These are phyloP conservation scores for Thozetella sp. DNA, from an alignment of 495 filamentous ascomycete species.

Conservation along the genomic window DNA sequence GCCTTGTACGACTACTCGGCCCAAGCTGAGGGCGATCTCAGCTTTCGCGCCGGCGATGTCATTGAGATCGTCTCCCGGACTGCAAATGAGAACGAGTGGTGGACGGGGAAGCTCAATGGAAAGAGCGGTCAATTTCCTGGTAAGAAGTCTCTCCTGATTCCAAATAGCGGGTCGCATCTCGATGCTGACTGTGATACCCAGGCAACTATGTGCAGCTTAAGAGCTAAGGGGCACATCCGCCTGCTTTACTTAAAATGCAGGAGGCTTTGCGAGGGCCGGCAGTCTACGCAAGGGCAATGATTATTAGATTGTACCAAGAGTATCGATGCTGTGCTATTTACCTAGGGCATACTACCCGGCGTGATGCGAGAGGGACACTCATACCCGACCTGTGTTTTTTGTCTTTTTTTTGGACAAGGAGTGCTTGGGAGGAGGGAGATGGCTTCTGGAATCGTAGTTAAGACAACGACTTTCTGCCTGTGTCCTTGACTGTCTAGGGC, in stretches of 20 bases:
- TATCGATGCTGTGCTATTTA: background rate
- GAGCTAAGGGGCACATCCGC: conserved; percentile 10
- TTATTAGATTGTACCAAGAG: background rate
- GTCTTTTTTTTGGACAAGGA: too few relatives aligned
- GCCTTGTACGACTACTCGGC: conserved; percentile 96
- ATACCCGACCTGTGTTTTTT: background rate
- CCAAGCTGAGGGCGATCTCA: conserved; percentile 92
- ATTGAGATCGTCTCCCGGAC: conserved; percentile 87
- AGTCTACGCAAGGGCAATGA: background rate
- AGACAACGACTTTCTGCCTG: too few relatives aligned
- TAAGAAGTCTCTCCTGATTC: conserved; percentile 43
- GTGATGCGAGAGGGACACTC: background rate
- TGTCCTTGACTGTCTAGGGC: too few relatives aligned
- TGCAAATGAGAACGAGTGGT: conserved; percentile 94
- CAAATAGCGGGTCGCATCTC: too few relatives aligned
- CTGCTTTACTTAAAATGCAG: background rate
- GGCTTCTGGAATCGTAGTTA: too few relatives aligned
- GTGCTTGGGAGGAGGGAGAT: too few relatives aligned
- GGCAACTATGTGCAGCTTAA: conserved; percentile 47
- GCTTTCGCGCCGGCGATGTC: conserved; percentile 84
- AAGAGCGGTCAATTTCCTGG: conserved; percentile 93
- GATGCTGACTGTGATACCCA: conserved; percentile 19
- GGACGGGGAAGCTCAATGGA: conserved; percentile 78
- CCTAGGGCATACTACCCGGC: background rate
- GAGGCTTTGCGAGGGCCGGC: background rate